Evolutionary conservation across 83 land plant species (phyloP).

Genomic region (Isoetes engelmannii): DNA sequence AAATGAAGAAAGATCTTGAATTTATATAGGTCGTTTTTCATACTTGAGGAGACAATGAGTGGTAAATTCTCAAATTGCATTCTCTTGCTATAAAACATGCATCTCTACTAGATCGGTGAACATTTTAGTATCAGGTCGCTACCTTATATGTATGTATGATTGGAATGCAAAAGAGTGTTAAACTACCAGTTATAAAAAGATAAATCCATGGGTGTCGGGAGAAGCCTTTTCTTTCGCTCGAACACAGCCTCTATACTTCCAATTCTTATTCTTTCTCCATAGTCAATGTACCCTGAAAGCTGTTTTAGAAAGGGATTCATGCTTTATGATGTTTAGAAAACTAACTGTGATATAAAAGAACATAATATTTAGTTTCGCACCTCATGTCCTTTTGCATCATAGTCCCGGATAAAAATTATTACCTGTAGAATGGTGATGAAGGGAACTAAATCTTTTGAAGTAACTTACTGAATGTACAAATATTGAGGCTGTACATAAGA

Average conservation of each 20-base stretch:
- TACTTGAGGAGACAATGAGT: too few species aligned
- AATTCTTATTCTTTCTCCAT: constrained; percentile 24
- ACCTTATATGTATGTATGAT: too few species aligned
- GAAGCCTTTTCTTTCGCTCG: constrained; percentile 25
- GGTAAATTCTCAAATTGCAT: too few species aligned
- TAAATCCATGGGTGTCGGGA: constrained; percentile 26
- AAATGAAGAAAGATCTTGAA: too few species aligned
- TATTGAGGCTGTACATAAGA: not conserved
- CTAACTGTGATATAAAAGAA: not conserved
- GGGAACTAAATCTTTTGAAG: not conserved
- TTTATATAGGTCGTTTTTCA: too few species aligned
- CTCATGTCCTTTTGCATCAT: constrained; percentile 28
- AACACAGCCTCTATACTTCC: constrained; percentile 35
- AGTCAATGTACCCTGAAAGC: constrained; percentile 40
- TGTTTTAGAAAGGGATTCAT: not conserved
- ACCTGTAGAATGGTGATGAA: constrained; percentile 14
- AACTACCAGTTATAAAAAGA: constrained; percentile 34
- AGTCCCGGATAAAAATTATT: constrained; percentile 36
- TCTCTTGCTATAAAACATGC: too few species aligned
- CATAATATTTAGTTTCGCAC: constrained; percentile 11
- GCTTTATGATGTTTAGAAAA: not conserved
- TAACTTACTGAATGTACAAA: not conserved
- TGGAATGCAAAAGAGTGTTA: not conserved
- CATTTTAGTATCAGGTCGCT: too few species aligned
- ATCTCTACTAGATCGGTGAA: too few species aligned